Evolutionary conservation across 1,139 yeast genomes (phyloP).

Genomic region (Eremothecium gossypii): DNA sequence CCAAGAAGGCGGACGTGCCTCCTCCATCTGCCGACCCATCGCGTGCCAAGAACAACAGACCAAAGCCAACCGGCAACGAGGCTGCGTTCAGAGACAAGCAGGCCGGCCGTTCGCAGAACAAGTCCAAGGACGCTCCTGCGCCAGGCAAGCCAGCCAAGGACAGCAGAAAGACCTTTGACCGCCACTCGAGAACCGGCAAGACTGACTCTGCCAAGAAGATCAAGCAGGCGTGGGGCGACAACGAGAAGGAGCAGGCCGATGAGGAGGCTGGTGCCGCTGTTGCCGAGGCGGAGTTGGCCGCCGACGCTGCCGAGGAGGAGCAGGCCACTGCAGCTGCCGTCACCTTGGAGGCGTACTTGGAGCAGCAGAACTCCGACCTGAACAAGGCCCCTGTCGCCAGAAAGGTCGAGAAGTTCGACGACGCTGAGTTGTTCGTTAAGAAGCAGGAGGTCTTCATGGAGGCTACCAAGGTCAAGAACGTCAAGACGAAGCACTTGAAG

Average conservation of each 20-base stretch:
- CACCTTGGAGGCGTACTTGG: slow-evolving; percentile 57
- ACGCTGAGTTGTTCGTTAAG: slow-evolving; percentile 50
- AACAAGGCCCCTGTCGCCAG: slow-evolving; percentile 39
- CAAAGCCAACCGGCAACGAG: slow-evolving; percentile 75
- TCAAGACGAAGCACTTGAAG: slow-evolving; percentile 55
- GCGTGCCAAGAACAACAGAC: slow-evolving; percentile 65
- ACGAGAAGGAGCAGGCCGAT: slow-evolving; percentile 44
- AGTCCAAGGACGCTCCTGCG: slow-evolving; percentile 45
- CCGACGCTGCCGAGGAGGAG: slow-evolving; percentile 40
- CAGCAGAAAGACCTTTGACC: slow-evolving; percentile 56
- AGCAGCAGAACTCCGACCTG: slow-evolving; percentile 36
- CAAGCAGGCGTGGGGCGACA: slow-evolving; percentile 80
- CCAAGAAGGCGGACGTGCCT: slow-evolving; percentile 81
- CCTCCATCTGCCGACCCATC: slow-evolving; percentile 78
- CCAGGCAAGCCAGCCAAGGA: slow-evolving; percentile 47
- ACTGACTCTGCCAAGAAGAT: slow-evolving; percentile 78
- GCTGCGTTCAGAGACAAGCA: slow-evolving; percentile 73
- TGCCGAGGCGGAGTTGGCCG: slow-evolving; percentile 36
- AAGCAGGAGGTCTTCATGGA: slow-evolving; percentile 47
- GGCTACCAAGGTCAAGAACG: slow-evolving; percentile 50
- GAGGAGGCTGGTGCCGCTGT: slow-evolving; percentile 42
- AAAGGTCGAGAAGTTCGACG: slow-evolving; percentile 35
- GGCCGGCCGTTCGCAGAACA: slow-evolving; percentile 60
- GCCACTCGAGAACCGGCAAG: slow-evolving; percentile 78
- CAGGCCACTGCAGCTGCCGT: slow-evolving; percentile 41